Percentiles rank a stretch among this genome's conserved stretches.
Conservation (phyloP, 805 yeast genomes). For the Hemisphaericaspora nanyangensis region DNA sequence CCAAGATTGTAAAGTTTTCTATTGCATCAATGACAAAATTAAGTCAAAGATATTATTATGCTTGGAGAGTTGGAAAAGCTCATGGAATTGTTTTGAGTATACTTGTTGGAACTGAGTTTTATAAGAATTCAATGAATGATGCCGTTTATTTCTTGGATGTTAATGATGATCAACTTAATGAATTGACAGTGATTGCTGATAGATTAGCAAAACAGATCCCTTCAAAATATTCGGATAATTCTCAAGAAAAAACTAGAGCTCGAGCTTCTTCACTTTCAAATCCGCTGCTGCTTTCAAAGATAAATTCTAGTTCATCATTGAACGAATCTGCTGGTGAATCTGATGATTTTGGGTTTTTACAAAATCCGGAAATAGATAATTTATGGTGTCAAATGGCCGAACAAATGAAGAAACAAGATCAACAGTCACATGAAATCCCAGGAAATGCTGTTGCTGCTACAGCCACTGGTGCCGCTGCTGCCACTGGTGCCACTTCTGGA, state of each 20-base stretch:
- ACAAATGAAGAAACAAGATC: background rate
- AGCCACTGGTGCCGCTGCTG: too few species aligned
- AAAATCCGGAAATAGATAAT: constrained; percentile 30
- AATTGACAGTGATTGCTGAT: constrained; percentile 19
- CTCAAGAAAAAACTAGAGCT: background rate
- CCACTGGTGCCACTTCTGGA: too few species aligned
- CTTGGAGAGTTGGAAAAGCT: constrained; percentile 65
- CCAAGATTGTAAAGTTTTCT: constrained; percentile 17
- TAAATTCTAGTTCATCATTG: background rate
- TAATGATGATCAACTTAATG: constrained; percentile 21
- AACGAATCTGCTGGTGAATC: background rate
- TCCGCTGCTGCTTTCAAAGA: too few species aligned
- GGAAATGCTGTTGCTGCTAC: background rate
- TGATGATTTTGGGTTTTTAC: constrained; percentile 16
- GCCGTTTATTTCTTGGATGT: constrained; percentile 11
- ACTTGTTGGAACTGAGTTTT: constrained; percentile 26
- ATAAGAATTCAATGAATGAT: constrained; percentile 10
- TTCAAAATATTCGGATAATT: background rate
- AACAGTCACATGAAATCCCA: background rate
- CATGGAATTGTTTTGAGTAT: constrained; percentile 39
- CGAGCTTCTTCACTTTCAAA: background rate
- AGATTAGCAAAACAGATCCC: background rate
- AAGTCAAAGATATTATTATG: constrained; percentile 58
- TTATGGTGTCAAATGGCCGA: constrained; percentile 30
- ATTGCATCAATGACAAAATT: constrained; percentile 34